A percentile compares a stretch with the other conserved stretches of the same genome.
Evolutionary conservation across 1,139 yeast species (phyloP).

Genomic region (Yamadazyma atlantica): DNA sequence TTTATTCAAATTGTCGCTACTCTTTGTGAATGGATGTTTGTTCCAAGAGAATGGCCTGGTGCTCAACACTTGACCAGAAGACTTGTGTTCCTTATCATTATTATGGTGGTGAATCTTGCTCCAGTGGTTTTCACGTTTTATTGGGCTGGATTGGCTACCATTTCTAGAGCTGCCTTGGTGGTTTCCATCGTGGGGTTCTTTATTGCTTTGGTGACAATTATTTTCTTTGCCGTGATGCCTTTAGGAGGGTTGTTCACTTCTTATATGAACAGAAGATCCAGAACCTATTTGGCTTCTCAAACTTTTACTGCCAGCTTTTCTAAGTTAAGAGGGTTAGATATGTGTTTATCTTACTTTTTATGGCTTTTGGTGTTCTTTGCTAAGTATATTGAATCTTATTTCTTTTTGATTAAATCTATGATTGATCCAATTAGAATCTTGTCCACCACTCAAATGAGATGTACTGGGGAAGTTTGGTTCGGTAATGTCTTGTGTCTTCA

Average conservation of each 20-base stretch:
- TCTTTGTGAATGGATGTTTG: slow-evolving; percentile 90
- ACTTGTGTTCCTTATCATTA: slow-evolving; percentile 66
- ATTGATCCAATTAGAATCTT: slow-evolving; percentile 88
- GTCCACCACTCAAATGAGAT: slow-evolving; percentile 48
- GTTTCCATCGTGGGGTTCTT: slow-evolving; percentile 90
- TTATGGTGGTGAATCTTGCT: slow-evolving; percentile 72
- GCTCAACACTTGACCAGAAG: slow-evolving; percentile 96
- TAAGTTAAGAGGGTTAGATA: slow-evolving; percentile 79
- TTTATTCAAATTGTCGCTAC: slow-evolving; percentile 85
- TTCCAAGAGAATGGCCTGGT: slow-evolving; percentile 98
- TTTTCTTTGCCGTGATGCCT: slow-evolving; percentile 94
- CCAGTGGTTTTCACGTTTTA: slow-evolving; percentile 87
- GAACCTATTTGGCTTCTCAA: slow-evolving; percentile 91
- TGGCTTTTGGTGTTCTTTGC: slow-evolving; percentile 91
- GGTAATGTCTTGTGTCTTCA: slow-evolving; percentile 71
- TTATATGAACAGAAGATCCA: slow-evolving; percentile 82
- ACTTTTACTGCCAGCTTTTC: slow-evolving; percentile 93
- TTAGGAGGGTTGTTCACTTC: slow-evolving; percentile 95
- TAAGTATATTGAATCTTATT: slow-evolving; percentile 86
- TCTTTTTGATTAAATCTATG: slow-evolving; percentile 83
- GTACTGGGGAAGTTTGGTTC: slow-evolving; percentile 88
- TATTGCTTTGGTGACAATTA: slow-evolving; percentile 77
- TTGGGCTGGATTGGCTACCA: slow-evolving; percentile 67
- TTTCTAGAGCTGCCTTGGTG: slow-evolving; percentile 74
- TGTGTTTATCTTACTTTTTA: slow-evolving; percentile 93